A percentile compares a stretch with the other conserved stretches of the same genome.
Evolutionary conservation across 2,329 filamentous ascomycete genomes (phyloP).

Genomic region (Berkeleyomyces basicola): DNA sequence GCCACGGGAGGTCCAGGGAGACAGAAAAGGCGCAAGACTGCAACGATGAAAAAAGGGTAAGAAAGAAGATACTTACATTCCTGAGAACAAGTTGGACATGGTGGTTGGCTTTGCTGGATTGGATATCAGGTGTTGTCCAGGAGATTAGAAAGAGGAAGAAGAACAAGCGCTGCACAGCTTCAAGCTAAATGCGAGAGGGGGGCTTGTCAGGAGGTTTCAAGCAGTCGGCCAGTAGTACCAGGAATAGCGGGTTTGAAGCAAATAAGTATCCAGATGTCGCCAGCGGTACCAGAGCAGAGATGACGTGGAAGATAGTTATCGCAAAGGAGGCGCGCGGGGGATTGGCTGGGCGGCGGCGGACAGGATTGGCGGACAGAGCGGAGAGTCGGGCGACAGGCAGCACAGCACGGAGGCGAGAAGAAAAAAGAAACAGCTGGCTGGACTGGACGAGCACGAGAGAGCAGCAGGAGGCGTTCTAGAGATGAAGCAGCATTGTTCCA

Average conservation of each 20-base stretch:
- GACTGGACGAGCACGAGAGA: not conserved
- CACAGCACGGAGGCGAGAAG: not conserved
- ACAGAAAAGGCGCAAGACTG: not conserved
- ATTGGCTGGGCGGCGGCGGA: not conserved
- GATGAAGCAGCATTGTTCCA: constrained; percentile 4
- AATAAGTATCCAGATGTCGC: not conserved
- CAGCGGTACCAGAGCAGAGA: not conserved
- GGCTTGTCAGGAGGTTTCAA: constrained; percentile 5
- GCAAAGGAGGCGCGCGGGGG: not conserved
- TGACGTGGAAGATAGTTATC: constrained; percentile 1
- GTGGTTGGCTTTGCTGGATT: constrained; percentile 16
- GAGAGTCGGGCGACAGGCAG: not conserved
- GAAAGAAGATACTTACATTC: constrained; percentile 35
- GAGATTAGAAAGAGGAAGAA: not conserved
- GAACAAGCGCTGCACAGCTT: not conserved
- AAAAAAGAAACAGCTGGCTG: not conserved
- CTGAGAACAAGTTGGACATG: constrained; percentile 46
- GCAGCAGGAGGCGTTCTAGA: not conserved
- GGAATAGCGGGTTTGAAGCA: not conserved
- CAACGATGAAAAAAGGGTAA: constrained; percentile 3
- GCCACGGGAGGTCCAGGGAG: not conserved
- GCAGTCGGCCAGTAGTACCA: not conserved
- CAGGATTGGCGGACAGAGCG: not conserved
- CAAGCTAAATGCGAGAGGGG: not conserved
- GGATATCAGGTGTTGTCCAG: not conserved